phyloP scores from a whole-genome alignment of 1,139 yeast genomes.

The Wickerhamomyces sp. region DNA sequence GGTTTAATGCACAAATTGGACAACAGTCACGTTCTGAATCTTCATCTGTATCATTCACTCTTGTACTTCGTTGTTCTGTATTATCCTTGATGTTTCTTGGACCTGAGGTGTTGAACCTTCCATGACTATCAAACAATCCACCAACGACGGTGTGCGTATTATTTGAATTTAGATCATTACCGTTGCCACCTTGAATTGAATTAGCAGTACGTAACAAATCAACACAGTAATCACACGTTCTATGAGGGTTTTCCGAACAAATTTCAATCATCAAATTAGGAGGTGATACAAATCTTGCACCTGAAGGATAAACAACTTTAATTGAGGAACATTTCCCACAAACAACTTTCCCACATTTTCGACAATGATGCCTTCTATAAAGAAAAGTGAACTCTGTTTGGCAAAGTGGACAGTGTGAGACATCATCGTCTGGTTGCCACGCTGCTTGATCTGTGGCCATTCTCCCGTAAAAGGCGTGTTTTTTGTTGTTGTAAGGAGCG shows the following conservation, averaged over 20 bases:
- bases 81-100: background rate
- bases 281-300: slow-evolving; percentile 31
- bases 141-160: slow-evolving; percentile 12
- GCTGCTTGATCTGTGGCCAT: no score
- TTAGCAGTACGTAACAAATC: no score
- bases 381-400: slow-evolving; percentile 52
- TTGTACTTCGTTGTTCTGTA: background rate
- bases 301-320: slow-evolving; percentile 37
- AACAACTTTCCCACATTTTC: slow-evolving; percentile 72
- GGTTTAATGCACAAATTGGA: slow-evolving; percentile 49
- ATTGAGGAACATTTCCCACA: slow-evolving; percentile 63
- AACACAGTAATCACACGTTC: slow-evolving; percentile 75
- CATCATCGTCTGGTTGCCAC: slow-evolving; percentile 81
- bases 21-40: slow-evolving; percentile 39
- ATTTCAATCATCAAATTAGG: slow-evolving; percentile 39
- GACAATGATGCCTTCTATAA: slow-evolving; percentile 84
- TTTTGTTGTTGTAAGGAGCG: no score
- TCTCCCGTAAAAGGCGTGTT: background rate
- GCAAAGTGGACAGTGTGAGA: slow-evolving; percentile 59
- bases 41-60: slow-evolving; percentile 1
- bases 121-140: slow-evolving; percentile 6
- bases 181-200: slow-evolving; percentile 56
- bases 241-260: slow-evolving; percentile 46
- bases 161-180: slow-evolving; percentile 31
- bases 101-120: slow-evolving; percentile 6